phyloP scores from a whole-genome alignment of 495 filamentous ascomycete genomes.

The Hypoxylon fuscum region DNA sequence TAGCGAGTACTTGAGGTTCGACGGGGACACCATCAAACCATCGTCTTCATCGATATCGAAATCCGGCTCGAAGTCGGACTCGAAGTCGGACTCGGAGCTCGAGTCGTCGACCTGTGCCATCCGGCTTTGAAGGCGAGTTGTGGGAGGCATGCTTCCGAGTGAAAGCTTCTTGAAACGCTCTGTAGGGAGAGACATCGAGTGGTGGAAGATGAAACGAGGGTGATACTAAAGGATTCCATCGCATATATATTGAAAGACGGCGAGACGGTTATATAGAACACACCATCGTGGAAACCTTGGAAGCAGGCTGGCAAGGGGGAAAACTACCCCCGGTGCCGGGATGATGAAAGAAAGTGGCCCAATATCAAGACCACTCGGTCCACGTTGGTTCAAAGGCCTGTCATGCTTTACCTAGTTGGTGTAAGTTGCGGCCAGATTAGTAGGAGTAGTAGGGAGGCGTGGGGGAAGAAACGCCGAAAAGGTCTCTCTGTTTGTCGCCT shows the following conservation, averaged over 20 bases:
- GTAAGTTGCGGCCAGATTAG: slow-evolving; percentile 6
- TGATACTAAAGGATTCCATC: slow-evolving; percentile 15
- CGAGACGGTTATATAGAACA: slow-evolving; percentile 40
- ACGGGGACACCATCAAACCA: slow-evolving; percentile 46
- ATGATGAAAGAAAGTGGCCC: slow-evolving; percentile 29
- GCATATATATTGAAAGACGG: slow-evolving; percentile 11
- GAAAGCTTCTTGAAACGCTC: slow-evolving; percentile 53
- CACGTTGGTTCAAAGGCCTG: slow-evolving; percentile 22
- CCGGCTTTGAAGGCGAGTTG: slow-evolving; percentile 37
- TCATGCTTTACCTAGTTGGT: slow-evolving; percentile 30
- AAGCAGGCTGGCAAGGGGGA: slow-evolving; percentile 12
- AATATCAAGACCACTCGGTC: slow-evolving; percentile 32
- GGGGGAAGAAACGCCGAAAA: slow-evolving; percentile 17
- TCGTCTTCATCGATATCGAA: slow-evolving; percentile 47
- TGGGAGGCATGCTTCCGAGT: slow-evolving; percentile 46
- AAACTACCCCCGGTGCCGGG: not conserved
- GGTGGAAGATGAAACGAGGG: slow-evolving; percentile 29
- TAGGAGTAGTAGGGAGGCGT: slow-evolving; percentile 15
- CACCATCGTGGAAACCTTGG: slow-evolving; percentile 7
- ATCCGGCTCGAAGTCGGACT: slow-evolving; percentile 33
- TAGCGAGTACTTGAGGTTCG: slow-evolving; percentile 49
- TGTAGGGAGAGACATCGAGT: slow-evolving; percentile 45
- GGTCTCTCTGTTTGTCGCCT: slow-evolving; percentile 1
- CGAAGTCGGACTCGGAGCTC: slow-evolving; percentile 29
- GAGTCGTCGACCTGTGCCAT: slow-evolving; percentile 40